These are phyloP conservation scores for Linum lewisii DNA, from an alignment of 345 rosid species.

Conservation along the genomic window DNA sequence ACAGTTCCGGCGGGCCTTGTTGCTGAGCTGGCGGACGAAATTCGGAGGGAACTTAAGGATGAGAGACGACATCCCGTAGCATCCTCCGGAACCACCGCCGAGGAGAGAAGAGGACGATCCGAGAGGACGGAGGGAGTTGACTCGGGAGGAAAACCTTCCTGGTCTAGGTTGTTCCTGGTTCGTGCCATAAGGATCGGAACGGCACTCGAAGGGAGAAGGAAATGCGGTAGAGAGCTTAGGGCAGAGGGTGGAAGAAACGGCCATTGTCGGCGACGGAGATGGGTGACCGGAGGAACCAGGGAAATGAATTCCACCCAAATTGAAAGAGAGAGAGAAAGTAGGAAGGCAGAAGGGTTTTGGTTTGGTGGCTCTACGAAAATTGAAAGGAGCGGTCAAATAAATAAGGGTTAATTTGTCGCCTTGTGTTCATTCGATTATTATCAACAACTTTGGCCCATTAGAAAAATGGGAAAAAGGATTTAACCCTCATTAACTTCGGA, in stretches of 20 bases:
- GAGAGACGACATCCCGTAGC: slow-evolving; percentile 36
- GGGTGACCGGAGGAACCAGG: neutral
- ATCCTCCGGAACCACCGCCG: slow-evolving; percentile 19
- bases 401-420: no score
- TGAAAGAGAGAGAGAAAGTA: no score
- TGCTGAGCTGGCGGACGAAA: slow-evolving; percentile 93
- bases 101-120: slow-evolving; percentile 12
- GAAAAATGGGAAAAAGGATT: no score
- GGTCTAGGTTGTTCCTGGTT: slow-evolving; percentile 19
- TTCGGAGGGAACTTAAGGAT: slow-evolving; percentile 88
- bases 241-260: slow-evolving; percentile 15
- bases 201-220: slow-evolving; percentile 17
- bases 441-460: no score
- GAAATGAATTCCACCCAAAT: no score
- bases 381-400: no score
- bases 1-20: slow-evolving; percentile 92
- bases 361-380: no score
- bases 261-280: slow-evolving; percentile 12
- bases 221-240: slow-evolving; percentile 8
- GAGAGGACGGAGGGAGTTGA: slow-evolving; percentile 8
- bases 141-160: slow-evolving; percentile 2
- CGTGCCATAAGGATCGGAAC: slow-evolving; percentile 20
- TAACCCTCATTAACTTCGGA: no score
- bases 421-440: no score
- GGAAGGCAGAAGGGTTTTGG: no score